Base-by-base conservation (phyloP, 1,139 yeast genomes). In the Kurtzmaniella quercitrusa region DNA sequence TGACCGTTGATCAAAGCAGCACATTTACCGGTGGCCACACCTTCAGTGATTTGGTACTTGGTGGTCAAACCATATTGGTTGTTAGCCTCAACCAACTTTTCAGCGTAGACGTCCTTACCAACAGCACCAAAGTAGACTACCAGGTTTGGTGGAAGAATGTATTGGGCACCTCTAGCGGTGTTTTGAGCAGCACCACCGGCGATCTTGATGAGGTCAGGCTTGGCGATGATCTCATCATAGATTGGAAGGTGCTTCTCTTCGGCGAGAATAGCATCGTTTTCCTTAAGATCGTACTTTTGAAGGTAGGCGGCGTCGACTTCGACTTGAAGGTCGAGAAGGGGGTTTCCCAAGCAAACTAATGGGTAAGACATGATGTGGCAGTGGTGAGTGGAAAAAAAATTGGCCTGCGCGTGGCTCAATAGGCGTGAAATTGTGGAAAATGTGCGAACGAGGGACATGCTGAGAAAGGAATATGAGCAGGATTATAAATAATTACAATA, bases 161-260 rank as follows among this genome's bases (percentile, higher is more conserved):
- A 91, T 62, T 93, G 97, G 42, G 98, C 98, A 60, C 96, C 99
- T 72, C 99, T 83, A 47, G 98, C 97, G 50, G 98, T 84, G 74
- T 93, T 93, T 73, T 93, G 99, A 47, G 98, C 98, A 55, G 99
- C 98, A 64, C 99, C 99, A 55, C 99, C 99, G 48, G 99, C 98
- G 55, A 93, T 80, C 50, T 82, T 70, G 59, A 81, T 79, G 53
- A 87, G 82, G 49, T 75, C 80, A 36, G 78, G 72, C 62, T 72
- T 71, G 42, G 74, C 65, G 50, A 88, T 70, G 53, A 86, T 77
- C 67, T 91, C 98, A 46, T 78, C 84, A 65, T 74, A 93, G 63
- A 93, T 87, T 45, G 91, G 88, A 79, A 83, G 68, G 71, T 88
- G 97, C 66, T 84, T 79, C 52, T 82, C 91, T 57, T 91, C 98